Conservation (phyloP, 768 basidiomycete genomes). For the Boletellus sp. region DNA sequence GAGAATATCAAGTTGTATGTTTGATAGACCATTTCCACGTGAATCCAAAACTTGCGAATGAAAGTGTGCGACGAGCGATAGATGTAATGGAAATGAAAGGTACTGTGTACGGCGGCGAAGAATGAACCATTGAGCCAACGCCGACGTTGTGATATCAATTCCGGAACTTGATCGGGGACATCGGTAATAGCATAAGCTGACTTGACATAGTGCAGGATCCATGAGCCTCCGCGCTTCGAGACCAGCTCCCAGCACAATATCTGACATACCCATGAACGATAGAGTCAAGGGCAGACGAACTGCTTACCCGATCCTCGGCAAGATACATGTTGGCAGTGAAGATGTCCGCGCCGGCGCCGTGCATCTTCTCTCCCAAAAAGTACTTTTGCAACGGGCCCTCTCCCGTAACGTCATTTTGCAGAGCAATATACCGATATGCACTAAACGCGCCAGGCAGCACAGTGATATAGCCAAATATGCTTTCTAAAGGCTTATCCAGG, state of each 20-base stretch:
- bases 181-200: slow-evolving; percentile 91
- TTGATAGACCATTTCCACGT: slow-evolving; percentile 91
- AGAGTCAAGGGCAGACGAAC: not conserved
- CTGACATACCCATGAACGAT: slow-evolving; percentile 33
- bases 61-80: slow-evolving; percentile 86
- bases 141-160: slow-evolving; percentile 90
- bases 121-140: slow-evolving; percentile 98
- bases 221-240: slow-evolving; percentile 84
- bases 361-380: slow-evolving; percentile 96
- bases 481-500: slow-evolving; percentile 86
- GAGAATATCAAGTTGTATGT: slow-evolving; percentile 87
- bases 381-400: slow-evolving; percentile 93
- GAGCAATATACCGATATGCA: slow-evolving; percentile 85
- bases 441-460: slow-evolving; percentile 93
- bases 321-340: slow-evolving; percentile 97
- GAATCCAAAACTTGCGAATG: slow-evolving; percentile 88
- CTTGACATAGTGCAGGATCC: slow-evolving; percentile 96
- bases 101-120: slow-evolving; percentile 93
- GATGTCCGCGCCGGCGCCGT: slow-evolving; percentile 82
- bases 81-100: slow-evolving; percentile 90
- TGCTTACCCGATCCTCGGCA: slow-evolving; percentile 75
- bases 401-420: slow-evolving; percentile 80
- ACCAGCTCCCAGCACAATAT: slow-evolving; percentile 98
- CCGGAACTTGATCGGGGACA: slow-evolving; percentile 92
- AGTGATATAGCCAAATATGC: slow-evolving; percentile 90